Percentiles rank a stretch among this genome's conserved stretches.
phyloP scores from a whole-genome alignment of 2,329 filamentous ascomycete genomes.

The Ophiostoma tasmaniense region DNA sequence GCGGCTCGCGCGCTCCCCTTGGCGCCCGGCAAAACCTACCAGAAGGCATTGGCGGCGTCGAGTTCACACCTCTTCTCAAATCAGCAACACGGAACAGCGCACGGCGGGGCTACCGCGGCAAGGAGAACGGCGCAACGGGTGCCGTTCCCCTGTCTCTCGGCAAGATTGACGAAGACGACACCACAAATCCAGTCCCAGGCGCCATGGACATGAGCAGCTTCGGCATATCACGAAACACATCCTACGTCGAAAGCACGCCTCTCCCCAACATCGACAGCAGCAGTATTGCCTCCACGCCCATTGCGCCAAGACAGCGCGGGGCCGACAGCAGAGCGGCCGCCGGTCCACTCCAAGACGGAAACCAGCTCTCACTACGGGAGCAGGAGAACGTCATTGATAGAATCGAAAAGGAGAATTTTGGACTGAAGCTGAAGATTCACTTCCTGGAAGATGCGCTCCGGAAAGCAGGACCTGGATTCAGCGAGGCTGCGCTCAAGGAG shows the following conservation, averaged over 20 bases:
- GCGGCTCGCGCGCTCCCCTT: constrained; percentile 62
- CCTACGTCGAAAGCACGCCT: constrained; percentile 61
- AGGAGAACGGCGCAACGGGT: constrained; percentile 47
- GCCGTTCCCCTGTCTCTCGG: constrained; percentile 61
- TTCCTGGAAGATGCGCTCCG: constrained; percentile 86
- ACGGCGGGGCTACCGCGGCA: constrained; percentile 48
- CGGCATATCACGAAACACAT: constrained; percentile 55
- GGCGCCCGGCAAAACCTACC: constrained; percentile 65
- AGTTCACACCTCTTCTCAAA: constrained; percentile 93
- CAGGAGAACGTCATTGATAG: constrained; percentile 93
- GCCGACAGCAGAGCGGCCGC: constrained; percentile 44
- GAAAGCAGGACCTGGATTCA: constrained; percentile 82
- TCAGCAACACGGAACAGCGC: constrained; percentile 64
- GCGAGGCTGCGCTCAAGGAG: constrained; percentile 79
- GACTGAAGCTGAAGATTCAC: constrained; percentile 91
- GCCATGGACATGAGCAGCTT: constrained; percentile 64
- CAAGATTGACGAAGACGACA: constrained; percentile 62
- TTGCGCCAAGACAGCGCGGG: constrained; percentile 58
- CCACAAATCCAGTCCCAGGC: constrained; percentile 50
- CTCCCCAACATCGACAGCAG: constrained; percentile 68
- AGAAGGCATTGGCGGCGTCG: constrained; percentile 55
- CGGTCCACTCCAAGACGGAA: constrained; percentile 71
- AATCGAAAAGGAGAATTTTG: constrained; percentile 98
- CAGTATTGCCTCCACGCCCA: constrained; percentile 74
- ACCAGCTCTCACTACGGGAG: constrained; percentile 83